Evolutionary conservation across 345 rosid genomes (phyloP), one percentile per base, ranked within the genome.

Genomic region (Gossypium anomalum): DNA sequence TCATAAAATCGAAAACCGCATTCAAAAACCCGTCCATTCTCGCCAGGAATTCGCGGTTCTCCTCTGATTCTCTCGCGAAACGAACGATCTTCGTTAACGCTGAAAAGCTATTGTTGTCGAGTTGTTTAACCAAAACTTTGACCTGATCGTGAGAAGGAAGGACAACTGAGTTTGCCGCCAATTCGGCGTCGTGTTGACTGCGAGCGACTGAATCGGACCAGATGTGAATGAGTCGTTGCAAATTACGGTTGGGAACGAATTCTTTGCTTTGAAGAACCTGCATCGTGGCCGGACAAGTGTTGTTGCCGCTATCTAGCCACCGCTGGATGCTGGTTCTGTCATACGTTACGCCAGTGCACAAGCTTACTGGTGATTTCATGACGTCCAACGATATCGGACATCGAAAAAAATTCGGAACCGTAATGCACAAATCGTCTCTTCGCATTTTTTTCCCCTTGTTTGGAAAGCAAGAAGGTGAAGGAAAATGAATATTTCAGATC

Each of bases 301-400:
- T 89, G 85, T 93, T 83, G 23, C 99, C 99, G 67, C 84, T 77
- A 61, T 91, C 97, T 64, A 95, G 88, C 99, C 99, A 95, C 19
- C 88, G 83, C 60, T 93, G 93, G 80, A 93, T 95, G 80, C 90
- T 87, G 71, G 89, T 73, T 70, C 97, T 94, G 77, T 95, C 99
- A 84, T 95, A 93, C 49, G 99, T 95, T 13, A 95, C 91, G 41
- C 99, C 98, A 45, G 99, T 95, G 85, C 87, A 89, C 77, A 95
- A 91, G 78, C 93, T 95, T 22, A 95, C 98, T 0, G 99, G 98
- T 6, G 98, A 93, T 65, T 73, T 85, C 99, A 95, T 95, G 15
- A 95, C 93, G 79, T 95, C 99, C 1, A 95, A 89, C 8, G 98
- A 89, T 47, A 95, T 92, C n/a, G 99, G 99, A 69, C 99, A 95